phyloP scores from a whole-genome alignment of 352 stramenopile genomes.

The Globisporangium perplexum region DNA sequence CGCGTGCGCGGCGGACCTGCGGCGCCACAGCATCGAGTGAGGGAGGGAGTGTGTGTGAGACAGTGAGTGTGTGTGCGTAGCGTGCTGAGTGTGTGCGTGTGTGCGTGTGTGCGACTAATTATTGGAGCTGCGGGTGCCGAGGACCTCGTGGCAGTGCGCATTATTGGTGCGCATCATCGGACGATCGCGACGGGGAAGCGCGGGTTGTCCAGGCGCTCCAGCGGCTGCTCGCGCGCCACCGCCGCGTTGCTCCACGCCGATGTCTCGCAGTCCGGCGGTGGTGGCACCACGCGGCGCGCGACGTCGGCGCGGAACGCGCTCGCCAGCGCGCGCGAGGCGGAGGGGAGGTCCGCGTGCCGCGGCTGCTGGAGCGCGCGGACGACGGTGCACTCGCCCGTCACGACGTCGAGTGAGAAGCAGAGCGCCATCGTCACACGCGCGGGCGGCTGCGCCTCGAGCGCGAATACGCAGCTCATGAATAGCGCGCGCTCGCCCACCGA shows the following conservation, averaged over 20 bases:
- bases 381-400: conserved; percentile 32
- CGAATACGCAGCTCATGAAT: conserved; percentile 46
- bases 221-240: neutral
- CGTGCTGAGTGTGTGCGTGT: neutral
- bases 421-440: conserved; percentile 26
- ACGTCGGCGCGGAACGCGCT: conserved; percentile 25
- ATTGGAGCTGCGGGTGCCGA: neutral
- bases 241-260: conserved; percentile 1
- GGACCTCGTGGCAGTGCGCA: too few relatives aligned
- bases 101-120: neutral
- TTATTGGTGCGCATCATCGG: neutral
- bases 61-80: neutral
- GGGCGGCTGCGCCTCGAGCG: conserved; percentile 17
- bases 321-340: conserved; percentile 26
- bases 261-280: neutral
- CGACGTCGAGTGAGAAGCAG: conserved; percentile 38
- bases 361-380: conserved; percentile 43
- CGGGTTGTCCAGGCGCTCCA: neutral
- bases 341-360: conserved; percentile 17
- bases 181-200: conserved; percentile 3
- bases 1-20: conserved; percentile 4
- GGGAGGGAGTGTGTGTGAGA: neutral
- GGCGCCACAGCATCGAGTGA: conserved; percentile 15
- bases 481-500: conserved; percentile 21
- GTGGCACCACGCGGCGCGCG: conserved; percentile 11